A percentile compares a stretch with the other conserved stretches of the same genome.
phyloP scores from a whole-genome alignment of 108 stramenopile genomes.

The Schizochytrium sp. region DNA sequence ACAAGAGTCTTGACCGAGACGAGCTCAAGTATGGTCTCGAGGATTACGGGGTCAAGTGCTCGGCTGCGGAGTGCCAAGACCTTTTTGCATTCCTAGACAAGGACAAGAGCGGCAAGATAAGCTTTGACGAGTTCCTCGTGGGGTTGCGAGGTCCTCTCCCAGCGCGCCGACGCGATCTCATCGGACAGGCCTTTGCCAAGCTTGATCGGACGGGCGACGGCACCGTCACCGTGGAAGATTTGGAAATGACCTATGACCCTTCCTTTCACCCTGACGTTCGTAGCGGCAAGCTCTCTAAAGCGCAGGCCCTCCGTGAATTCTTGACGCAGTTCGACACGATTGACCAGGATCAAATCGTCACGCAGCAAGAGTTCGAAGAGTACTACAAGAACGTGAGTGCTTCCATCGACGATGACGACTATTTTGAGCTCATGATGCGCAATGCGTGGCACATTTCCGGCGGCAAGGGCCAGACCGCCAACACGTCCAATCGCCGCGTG shows the following conservation, averaged over 20 bases:
- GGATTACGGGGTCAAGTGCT: constrained; percentile 26
- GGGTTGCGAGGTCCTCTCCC: constrained; percentile 37
- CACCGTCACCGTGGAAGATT: constrained; percentile 29
- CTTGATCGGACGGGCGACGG: constrained; percentile 35
- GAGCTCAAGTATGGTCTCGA: constrained; percentile 40
- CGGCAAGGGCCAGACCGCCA: constrained; percentile 25
- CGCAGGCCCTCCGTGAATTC: constrained; percentile 33
- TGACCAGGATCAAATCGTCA: constrained; percentile 29
- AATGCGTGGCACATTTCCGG: constrained; percentile 36
- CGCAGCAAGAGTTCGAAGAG: constrained; percentile 35
- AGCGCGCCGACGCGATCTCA: not conserved
- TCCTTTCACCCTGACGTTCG: constrained; percentile 33
- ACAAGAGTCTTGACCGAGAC: constrained; percentile 21
- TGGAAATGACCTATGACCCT: constrained; percentile 29
- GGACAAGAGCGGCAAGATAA: constrained; percentile 32
- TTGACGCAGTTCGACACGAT: constrained; percentile 33
- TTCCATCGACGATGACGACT: constrained; percentile 40
- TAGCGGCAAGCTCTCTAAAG: not conserved
- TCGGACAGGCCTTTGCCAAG: constrained; percentile 23
- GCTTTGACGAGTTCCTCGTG: constrained; percentile 37
- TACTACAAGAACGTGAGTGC: constrained; percentile 45
- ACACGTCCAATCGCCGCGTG: constrained; percentile 26
- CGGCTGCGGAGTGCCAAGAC: constrained; percentile 20
- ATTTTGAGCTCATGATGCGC: constrained; percentile 44
- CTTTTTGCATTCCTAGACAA: constrained; percentile 36